Evolutionary conservation across 2,329 filamentous ascomycete species (phyloP), one percentile per base, ranked within the genome.

Genomic region (Paraphoma sp.): DNA sequence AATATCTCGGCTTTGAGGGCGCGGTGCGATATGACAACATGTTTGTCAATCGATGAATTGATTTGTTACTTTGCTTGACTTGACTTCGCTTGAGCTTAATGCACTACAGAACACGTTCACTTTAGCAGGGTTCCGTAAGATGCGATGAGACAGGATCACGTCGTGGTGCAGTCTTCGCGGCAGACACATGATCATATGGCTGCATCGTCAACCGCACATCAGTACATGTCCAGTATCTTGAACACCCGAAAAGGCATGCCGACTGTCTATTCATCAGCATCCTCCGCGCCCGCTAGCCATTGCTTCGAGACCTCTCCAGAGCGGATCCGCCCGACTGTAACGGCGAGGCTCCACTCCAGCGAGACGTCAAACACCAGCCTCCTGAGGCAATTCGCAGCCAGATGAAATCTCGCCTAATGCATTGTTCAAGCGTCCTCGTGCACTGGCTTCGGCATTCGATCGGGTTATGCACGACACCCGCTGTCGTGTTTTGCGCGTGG

Each of bases 401-500:
- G 46, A 33, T 28, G 53, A 51, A 38, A 49, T 28, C 48, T 43
- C 33, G 48, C 58, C 56, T 63, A 45, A 57, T 28, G 31, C 36
- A 46, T 16, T 58, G 54, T 63, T 29, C 43, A 29, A 40, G 54
- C 54, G 2, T 36, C 33, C 51, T 51, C 52, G 49, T 18, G 41
- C 46, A 33, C 28, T 29, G 50, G 45, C 54, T 18, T 52, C 60
- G 63, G 61, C 50, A 54, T 33, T 44, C 48, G 43, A 28, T 28
- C 41, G 50, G 50, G 52, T 43, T 45, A 49, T 57, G 52, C 50
- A 54, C 30, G 45, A 54, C 56, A 56, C 50, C 58, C 52, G 50
- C 45, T 53, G 57, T 62, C 60, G 53, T 57, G 67, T 69, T 68
- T 69, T 59, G 23, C 61, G 36, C 30, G 48, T 62, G 60, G 51